Conservation (phyloP, 73 alveolate genomes). For the Paramecium sonneborni region DNA sequence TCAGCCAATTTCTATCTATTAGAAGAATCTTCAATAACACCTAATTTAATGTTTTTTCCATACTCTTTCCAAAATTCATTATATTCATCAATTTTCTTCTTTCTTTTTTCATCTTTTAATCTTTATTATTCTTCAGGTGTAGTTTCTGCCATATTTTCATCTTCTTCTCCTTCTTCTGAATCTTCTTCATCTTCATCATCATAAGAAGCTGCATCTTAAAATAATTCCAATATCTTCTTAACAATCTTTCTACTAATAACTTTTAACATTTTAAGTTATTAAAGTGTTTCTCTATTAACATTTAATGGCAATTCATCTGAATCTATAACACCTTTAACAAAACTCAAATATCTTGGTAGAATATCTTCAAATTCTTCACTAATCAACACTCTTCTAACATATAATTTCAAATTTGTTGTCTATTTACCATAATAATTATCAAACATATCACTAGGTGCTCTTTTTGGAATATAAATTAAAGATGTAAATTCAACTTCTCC, state of each 20-base stretch:
- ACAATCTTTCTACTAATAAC: constrained; percentile 96
- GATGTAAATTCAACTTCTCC: constrained; percentile 99
- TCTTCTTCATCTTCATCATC: constrained; percentile 95
- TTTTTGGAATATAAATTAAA: constrained; percentile 90
- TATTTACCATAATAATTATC: constrained; percentile 96
- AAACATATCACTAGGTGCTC: constrained; percentile 95
- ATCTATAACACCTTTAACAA: constrained; percentile 98
- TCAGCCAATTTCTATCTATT: constrained; percentile 97
- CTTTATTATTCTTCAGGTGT: constrained; percentile 81
- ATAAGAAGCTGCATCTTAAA: constrained; percentile 89
- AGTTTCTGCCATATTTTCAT: constrained; percentile 75
- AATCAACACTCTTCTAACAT: constrained; percentile 98
- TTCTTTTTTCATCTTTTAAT: constrained; percentile 77
- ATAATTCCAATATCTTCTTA: constrained; percentile 90
- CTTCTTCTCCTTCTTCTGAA: constrained; percentile 87
- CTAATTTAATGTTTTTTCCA: constrained; percentile 97
- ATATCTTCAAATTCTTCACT: constrained; percentile 98
- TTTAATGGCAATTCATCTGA: constrained; percentile 99
- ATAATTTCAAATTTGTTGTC: constrained; percentile 93
- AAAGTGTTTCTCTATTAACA: constrained; percentile 98
- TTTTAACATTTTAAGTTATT: constrained; percentile 95
- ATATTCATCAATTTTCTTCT: constrained; percentile 72
- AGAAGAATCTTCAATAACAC: constrained; percentile 98
- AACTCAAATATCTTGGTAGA: constrained; percentile 97
- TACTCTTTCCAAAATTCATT: constrained; percentile 95